Evolutionary conservation across 2,329 filamentous ascomycete genomes (phyloP).

Genomic region (Fusarium sp.): DNA sequence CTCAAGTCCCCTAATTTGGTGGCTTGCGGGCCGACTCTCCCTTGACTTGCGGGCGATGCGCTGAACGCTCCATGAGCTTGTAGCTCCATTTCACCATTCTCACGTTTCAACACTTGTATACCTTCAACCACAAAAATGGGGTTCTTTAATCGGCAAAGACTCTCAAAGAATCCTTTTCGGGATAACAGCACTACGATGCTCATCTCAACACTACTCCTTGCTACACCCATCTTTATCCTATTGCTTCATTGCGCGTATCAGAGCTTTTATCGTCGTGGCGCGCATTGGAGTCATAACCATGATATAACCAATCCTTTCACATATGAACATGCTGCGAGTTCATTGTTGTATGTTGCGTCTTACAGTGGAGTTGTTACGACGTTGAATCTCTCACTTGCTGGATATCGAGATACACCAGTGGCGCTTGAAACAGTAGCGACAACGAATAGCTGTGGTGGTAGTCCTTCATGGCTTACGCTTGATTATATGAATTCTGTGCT

Average conservation of each 20-base stretch:
- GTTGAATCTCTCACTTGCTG: conserved; percentile 57
- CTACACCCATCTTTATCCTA: conserved; percentile 26
- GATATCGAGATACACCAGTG: conserved; percentile 30
- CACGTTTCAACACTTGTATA: background rate
- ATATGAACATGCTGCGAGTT: background rate
- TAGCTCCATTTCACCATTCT: background rate
- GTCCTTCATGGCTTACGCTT: conserved; percentile 73
- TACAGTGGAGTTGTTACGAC: conserved; percentile 65
- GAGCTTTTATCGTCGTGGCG: conserved; percentile 11
- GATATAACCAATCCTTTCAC: background rate
- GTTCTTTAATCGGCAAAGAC: conserved; percentile 11
- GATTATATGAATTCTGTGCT: conserved; percentile 65
- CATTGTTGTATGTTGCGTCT: conserved; percentile 62
- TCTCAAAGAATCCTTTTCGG: conserved; percentile 11
- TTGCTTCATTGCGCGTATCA: conserved; percentile 40
- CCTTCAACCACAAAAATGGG: conserved; percentile 25
- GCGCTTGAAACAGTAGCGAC: conserved; percentile 60
- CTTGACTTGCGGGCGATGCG: background rate
- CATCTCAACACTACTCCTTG: conserved; percentile 33
- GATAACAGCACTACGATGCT: conserved; percentile 16
- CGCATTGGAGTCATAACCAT: conserved; percentile 28
- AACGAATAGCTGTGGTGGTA: conserved; percentile 65
- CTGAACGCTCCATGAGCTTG: background rate
- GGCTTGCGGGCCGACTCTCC: too few relatives aligned
- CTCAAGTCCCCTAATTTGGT: conserved; percentile 1